Conservation (phyloP, 164 flowering plant species). For the Chimonanthus praecox region DNA sequence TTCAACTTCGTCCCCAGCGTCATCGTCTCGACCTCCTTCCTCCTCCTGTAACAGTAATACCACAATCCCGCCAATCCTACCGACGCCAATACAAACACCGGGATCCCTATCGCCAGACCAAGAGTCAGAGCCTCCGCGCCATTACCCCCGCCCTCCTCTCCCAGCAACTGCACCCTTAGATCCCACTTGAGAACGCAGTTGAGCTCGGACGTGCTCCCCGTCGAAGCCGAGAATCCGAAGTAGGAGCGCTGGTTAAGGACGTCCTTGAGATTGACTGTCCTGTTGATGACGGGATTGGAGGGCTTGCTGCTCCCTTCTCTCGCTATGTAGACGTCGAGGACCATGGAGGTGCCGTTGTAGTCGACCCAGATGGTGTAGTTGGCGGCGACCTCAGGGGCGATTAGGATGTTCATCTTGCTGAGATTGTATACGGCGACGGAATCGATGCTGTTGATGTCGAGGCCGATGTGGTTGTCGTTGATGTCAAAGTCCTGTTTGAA, state of each 20-base stretch:
- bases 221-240: slow-evolving; percentile 67
- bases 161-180: slow-evolving; percentile 31
- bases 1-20: slow-evolving; percentile 31
- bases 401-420: slow-evolving; percentile 17
- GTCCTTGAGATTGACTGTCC: slow-evolving; percentile 22
- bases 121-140: slow-evolving; percentile 9
- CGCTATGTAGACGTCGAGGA: slow-evolving; percentile 40
- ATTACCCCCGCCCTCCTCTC: background rate
- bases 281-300: slow-evolving; percentile 23
- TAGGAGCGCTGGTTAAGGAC: slow-evolving; percentile 32
- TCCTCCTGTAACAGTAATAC: slow-evolving; percentile 15
- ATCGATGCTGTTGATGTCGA: slow-evolving; percentile 38
- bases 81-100: slow-evolving; percentile 4
- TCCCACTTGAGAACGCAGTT: slow-evolving; percentile 59
- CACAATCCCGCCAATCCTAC: slow-evolving; percentile 3
- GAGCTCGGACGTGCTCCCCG: slow-evolving; percentile 37
- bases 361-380: slow-evolving; percentile 53
- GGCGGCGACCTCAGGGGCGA: slow-evolving; percentile 12
- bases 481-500: slow-evolving; percentile 43
- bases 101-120: slow-evolving; percentile 25
- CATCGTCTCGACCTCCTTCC: slow-evolving; percentile 9
- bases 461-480: slow-evolving; percentile 57
- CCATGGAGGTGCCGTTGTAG: slow-evolving; percentile 32
- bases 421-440: slow-evolving; percentile 29
- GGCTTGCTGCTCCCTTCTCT: slow-evolving; percentile 27